Conservation (phyloP, 371 early-diverging fungal genomes). For the Zopfochytrium polystomum region DNA sequence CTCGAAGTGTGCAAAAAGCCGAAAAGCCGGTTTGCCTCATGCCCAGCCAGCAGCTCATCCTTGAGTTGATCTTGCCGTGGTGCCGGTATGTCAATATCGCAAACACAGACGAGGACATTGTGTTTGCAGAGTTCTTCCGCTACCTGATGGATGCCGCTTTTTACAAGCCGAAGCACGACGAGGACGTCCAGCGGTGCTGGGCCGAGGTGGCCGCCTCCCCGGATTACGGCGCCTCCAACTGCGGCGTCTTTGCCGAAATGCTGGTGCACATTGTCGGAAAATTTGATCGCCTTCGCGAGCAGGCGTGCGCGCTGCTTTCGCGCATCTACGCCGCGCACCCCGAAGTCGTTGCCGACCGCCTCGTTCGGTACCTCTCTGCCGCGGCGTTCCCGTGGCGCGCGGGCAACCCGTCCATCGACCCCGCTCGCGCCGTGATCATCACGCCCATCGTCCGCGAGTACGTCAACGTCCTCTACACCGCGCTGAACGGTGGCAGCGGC, state of each 20-base stretch:
- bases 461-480: conserved; percentile 27
- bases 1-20: conserved; percentile 34
- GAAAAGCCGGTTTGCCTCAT: conserved; percentile 24
- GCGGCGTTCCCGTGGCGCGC: conserved; percentile 15
- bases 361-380: no score
- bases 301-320: conserved; percentile 22
- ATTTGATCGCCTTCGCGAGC: conserved; percentile 26
- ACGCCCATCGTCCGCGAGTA: conserved; percentile 29
- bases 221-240: conserved; percentile 35
- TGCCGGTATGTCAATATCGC: conserved; percentile 35
- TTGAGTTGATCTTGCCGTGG: conserved; percentile 46
- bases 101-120: conserved; percentile 30
- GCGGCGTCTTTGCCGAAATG: conserved; percentile 34
- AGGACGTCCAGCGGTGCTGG: conserved; percentile 35
- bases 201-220: conserved; percentile 23
- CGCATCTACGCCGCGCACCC: conserved; percentile 27
- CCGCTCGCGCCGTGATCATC: no score
- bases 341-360: conserved; percentile 30
- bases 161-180: conserved; percentile 31
- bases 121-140: conserved; percentile 43
- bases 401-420: conserved; percentile 29
- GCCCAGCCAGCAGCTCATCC: conserved; percentile 37
- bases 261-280: conserved; percentile 39
- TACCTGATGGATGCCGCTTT: conserved; percentile 48
- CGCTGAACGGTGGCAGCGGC: conserved; percentile 21